Base-by-base conservation (phyloP, 768 basidiomycete species). In the Hemileccinum rubropunctum region DNA sequence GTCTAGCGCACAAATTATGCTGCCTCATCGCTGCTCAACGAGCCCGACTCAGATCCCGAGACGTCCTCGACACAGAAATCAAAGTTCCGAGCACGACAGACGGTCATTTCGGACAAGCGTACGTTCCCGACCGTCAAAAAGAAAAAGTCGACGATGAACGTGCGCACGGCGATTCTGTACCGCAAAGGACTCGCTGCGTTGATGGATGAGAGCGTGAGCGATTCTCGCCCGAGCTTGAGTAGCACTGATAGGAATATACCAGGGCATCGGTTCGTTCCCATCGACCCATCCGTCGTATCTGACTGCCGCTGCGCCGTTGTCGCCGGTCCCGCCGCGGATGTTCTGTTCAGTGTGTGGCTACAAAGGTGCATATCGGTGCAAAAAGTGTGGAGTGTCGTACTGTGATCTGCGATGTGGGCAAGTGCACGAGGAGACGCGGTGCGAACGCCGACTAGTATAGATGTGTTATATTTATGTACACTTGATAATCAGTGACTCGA, bases 291-390 rank as follows among this genome's bases (percentile, higher is more conserved):
- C 88, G 6, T 83, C 81, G 15, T 93, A 94, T 72, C 65, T 92
- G 51, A 88, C 83, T 17, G 86, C 85, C 13, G 73, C 68, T 27
- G 77, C 83, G 1, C 79, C 83, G 2, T 74, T 81, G 1, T 71
- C 88, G 0, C 66, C 64, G 1, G 79, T 84, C 50, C 88, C 91
- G 6, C 78, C 84, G 8, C 82, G 88, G 36, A 70, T 81, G 56
- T 61, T 93, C 13, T 94, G 91, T 62, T 82, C 88, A n/a, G 86
- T 92, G 21, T 93, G 91, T 58, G 89, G 91, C 3, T 92, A 88
- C 65, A 87, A 81, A 79, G 90, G 88, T 6, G 73, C 74, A 4
- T 93, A 94, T 63, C 84, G 79, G 48, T 94, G 91, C 71, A 79
- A 77, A 52, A 80, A 79, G 57, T 93, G 91, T 68, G 81, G 82